Evolutionary conservation across 169 alveolate genomes (phyloP), one percentile per base, ranked within the genome.

Genomic region (Plasmodium yoelii): DNA sequence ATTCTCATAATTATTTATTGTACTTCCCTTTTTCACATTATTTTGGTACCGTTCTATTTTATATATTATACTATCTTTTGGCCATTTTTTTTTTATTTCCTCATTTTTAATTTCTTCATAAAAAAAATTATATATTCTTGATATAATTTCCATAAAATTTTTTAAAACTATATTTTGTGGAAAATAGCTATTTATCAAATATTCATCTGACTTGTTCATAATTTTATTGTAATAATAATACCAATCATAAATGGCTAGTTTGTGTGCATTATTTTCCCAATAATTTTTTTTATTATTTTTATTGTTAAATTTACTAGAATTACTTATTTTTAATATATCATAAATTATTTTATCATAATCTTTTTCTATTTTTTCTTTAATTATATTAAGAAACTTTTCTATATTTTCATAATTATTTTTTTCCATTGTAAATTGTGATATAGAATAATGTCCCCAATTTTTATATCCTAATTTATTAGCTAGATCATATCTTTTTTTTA

Each of bases 401-500:
- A 82, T 19, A 26, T 67, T 57, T 0, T 55, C 28, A 59, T 82
- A 82, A 47, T 82, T 82, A 15, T 61, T 59, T 19, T 82, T 82
- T 49, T 82, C 90, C 24, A 69, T 82, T 10, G 90, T 82, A 47
- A 65, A 67, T 13, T 82, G 73, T n/a, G 69, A 19, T 51, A 82
- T 67, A 8, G 86, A 55, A 82, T 82, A 82, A 24, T 82, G 65
- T 0, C 24, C 57, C 90, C 90, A 82, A 60, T 68, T 82, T 39
- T 47, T 59, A 69, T 82, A 82, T 7, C 90, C 90, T 5, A 67
- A 26, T 24, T 44, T 65, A 9, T 22, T 82, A 42, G 90, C 84
- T 18, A 82, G 9, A 15, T 82, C 90, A 46, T 82, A 82, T 72
- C 90, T 82, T 70, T 82, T 82, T 57, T 28, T 82, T 60, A 82